Evolutionary conservation across 805 yeast species (phyloP).

Genomic region (Helenozyma baotianmanensis): DNA sequence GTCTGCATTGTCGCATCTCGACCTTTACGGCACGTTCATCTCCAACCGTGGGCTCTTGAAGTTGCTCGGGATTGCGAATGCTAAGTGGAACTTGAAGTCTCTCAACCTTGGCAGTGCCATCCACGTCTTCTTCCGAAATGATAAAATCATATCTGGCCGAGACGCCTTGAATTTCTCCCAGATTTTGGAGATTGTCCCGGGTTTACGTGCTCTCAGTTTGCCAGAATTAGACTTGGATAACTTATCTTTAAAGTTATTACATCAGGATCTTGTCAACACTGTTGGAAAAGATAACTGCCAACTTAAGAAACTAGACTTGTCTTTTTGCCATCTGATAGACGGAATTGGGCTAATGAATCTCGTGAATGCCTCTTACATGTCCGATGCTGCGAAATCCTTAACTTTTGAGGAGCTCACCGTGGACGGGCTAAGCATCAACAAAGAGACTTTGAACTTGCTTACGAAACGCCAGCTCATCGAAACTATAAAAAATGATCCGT

Average conservation of each 20-base stretch:
- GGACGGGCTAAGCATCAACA: slow-evolving; percentile 32
- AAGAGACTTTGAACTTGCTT: slow-evolving; percentile 22
- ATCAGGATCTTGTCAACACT: slow-evolving; percentile 19
- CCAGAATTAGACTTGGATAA: slow-evolving; percentile 36
- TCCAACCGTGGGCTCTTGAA: slow-evolving; percentile 11
- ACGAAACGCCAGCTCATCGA: slow-evolving; percentile 16
- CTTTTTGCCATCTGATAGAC: slow-evolving; percentile 29
- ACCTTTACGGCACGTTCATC: slow-evolving; percentile 17
- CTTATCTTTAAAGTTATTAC: slow-evolving; percentile 26
- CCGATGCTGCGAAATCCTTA: slow-evolving; percentile 1
- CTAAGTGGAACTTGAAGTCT: slow-evolving; percentile 1
- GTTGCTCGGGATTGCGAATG: slow-evolving; percentile 7
- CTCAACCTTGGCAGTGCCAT: slow-evolving; percentile 13
- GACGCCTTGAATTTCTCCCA: slow-evolving; percentile 7
- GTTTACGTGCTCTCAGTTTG: slow-evolving; percentile 20
- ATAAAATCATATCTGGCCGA: slow-evolving; percentile 6
- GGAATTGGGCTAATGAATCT: slow-evolving; percentile 37
- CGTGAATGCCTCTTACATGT: slow-evolving; percentile 14
- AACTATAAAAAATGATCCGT: slow-evolving; percentile 20
- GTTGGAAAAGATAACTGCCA: slow-evolving; percentile 13
- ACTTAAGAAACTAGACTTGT: slow-evolving; percentile 30
- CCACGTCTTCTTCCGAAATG: slow-evolving; percentile 11
- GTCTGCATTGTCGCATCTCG: slow-evolving; percentile 22
- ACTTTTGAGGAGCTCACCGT: slow-evolving; percentile 21
- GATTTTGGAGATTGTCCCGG: slow-evolving; percentile 14